phyloP scores from a whole-genome alignment of 306 rosid species.

The Crotalaria pallida region DNA sequence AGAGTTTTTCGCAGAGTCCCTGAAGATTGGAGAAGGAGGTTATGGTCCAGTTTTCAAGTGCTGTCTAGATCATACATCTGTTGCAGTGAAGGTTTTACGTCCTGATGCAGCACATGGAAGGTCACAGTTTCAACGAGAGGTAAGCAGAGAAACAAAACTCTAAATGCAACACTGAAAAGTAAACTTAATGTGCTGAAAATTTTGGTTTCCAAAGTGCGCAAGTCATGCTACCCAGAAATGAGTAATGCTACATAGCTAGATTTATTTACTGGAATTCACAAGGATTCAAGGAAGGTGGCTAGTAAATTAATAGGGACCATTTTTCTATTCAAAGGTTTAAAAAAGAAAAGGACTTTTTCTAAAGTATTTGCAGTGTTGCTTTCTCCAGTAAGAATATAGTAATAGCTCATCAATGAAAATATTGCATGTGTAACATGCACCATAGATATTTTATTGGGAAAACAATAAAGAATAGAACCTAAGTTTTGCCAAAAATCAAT shows the following conservation, averaged over 20 bases:
- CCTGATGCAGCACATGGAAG: conserved; percentile 96
- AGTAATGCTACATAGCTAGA: background rate
- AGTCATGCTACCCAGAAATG: background rate
- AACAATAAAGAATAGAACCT: no score
- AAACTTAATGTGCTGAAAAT: background rate
- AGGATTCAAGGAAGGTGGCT: background rate
- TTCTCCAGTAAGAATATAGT: no score
- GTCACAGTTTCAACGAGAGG: conserved; percentile 88
- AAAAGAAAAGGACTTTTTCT: no score
- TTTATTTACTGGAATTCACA: no score
- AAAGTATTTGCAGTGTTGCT: no score
- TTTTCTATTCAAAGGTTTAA: no score
- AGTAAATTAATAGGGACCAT: background rate
- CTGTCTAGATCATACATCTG: conserved; percentile 73
- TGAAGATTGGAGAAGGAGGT: conserved; percentile 94
- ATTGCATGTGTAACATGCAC: no score
- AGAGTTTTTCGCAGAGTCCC: conserved; percentile 49
- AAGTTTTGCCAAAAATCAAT: background rate
- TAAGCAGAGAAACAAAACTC: conserved; percentile 25
- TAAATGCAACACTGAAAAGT: background rate
- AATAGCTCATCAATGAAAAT: no score
- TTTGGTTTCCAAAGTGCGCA: background rate
- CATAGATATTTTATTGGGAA: no score
- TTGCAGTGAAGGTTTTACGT: conserved; percentile 87
- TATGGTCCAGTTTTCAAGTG: conserved; percentile 89